Conservation (phyloP, 2,329 filamentous ascomycete genomes). For the Incumbomyces delicatus region DNA sequence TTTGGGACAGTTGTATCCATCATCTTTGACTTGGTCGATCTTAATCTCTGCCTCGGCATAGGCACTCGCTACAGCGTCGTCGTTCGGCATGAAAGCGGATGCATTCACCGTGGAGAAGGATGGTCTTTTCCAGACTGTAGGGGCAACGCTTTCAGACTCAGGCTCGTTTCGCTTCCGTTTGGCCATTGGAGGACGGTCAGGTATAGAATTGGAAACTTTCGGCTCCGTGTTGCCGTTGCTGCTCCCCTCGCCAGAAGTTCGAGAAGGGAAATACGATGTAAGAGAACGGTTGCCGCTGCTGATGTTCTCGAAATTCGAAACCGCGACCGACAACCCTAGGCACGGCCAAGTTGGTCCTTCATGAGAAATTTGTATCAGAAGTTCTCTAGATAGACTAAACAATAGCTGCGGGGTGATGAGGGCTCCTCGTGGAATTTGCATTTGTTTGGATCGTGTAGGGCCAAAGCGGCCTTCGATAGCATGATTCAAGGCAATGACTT, state of each 20-base stretch:
- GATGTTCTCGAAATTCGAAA: slow-evolving; percentile 85
- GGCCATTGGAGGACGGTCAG: neutral
- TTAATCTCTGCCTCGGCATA: neutral
- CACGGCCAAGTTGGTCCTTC: slow-evolving; percentile 82
- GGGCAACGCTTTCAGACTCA: neutral
- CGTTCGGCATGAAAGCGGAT: neutral
- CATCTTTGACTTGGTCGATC: neutral
- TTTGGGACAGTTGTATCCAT: slow-evolving; percentile 47
- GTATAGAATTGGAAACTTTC: slow-evolving; percentile 9
- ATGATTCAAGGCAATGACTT: slow-evolving; percentile 73
- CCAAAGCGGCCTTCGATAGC: slow-evolving; percentile 46
- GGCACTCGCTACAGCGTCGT: neutral
- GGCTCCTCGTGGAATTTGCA: slow-evolving; percentile 65
- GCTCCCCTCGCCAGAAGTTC: too few relatives aligned
- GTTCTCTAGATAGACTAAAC: slow-evolving; percentile 62
- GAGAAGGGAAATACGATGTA: slow-evolving; percentile 45
- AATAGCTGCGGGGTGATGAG: slow-evolving; percentile 60
- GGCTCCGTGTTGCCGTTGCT: slow-evolving; percentile 15
- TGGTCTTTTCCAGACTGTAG: neutral
- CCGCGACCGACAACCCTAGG: slow-evolving; percentile 70
- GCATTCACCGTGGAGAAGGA: neutral
- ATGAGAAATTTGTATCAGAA: slow-evolving; percentile 66
- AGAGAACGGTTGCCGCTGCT: slow-evolving; percentile 60
- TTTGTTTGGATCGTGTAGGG: slow-evolving; percentile 64
- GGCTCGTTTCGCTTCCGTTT: neutral